Conservation (phyloP, 192 early-diverging fungal genomes). For the Geranomyces michiganensis region DNA sequence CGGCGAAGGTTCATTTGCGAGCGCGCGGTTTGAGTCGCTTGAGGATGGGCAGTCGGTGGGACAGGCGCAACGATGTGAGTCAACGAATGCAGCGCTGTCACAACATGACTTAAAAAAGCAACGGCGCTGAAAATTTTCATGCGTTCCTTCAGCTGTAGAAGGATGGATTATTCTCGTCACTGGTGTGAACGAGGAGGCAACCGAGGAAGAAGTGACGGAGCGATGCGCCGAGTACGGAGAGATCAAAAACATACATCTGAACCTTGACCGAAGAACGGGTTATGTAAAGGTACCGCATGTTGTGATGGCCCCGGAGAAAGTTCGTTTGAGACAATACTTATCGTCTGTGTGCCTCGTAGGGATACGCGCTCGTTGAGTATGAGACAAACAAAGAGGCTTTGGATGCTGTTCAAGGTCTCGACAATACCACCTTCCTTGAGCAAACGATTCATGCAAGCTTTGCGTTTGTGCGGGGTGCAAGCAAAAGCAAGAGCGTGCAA, state of each 20-base stretch:
- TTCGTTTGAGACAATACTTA: no score
- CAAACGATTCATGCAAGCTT: conserved; percentile 77
- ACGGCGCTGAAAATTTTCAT: neutral
- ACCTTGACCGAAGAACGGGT: conserved; percentile 91
- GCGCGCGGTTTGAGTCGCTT: conserved; percentile 43
- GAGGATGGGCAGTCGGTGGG: conserved; percentile 36
- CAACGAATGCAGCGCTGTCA: no score
- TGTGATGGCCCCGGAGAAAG: no score
- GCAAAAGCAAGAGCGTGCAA: conserved; percentile 26
- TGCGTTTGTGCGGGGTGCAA: conserved; percentile 74
- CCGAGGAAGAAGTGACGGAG: conserved; percentile 84
- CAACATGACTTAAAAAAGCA: neutral
- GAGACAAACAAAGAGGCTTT: conserved; percentile 77
- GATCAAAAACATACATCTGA: conserved; percentile 88
- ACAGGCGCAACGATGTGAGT: conserved; percentile 50
- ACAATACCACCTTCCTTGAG: conserved; percentile 76
- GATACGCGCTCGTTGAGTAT: conserved; percentile 92
- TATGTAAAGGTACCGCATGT: conserved; percentile 78
- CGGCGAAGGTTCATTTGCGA: neutral
- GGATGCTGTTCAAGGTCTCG: conserved; percentile 71
- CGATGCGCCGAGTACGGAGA: conserved; percentile 89
- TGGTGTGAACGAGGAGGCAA: conserved; percentile 92
- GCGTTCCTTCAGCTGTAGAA: conserved; percentile 65
- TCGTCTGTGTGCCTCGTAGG: conserved; percentile 50
- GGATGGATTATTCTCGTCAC: conserved; percentile 96